Conservation (phyloP, 768 basidiomycete species). For the Mycena amicta region DNA sequence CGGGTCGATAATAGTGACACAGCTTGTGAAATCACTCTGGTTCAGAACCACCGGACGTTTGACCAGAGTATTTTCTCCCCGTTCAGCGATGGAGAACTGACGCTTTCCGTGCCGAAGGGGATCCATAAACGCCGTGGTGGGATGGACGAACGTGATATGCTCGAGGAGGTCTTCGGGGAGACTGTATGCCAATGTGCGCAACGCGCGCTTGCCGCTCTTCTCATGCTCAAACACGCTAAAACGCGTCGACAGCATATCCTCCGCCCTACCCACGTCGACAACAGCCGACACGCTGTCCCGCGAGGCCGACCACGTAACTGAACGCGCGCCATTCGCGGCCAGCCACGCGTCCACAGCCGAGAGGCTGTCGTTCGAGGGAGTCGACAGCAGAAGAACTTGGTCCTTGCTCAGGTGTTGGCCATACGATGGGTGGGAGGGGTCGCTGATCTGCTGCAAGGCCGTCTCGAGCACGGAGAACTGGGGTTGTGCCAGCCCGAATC, state of each 20-base stretch:
- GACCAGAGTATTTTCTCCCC: background rate
- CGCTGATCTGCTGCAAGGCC: conserved; percentile 34
- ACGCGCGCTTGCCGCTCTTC: conserved; percentile 32
- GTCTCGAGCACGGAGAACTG: conserved; percentile 33
- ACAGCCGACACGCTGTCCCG: conserved; percentile 49
- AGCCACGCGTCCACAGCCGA: conserved; percentile 18
- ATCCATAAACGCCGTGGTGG: conserved; percentile 37
- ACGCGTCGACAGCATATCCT: conserved; percentile 53
- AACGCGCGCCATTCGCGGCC: conserved; percentile 16
- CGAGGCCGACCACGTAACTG: conserved; percentile 42
- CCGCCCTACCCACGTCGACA: conserved; percentile 44
- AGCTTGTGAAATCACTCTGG: conserved; percentile 33
- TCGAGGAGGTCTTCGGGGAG: conserved; percentile 34
- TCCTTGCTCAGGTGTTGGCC: conserved; percentile 43
- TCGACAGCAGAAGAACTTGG: conserved; percentile 45
- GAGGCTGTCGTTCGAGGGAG: conserved; percentile 38
- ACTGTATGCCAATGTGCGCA: conserved; percentile 43
- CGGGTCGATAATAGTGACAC: conserved; percentile 35
- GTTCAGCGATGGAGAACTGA: conserved; percentile 30
- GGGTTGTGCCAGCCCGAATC: conserved; percentile 38
- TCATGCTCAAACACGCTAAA: conserved; percentile 35
- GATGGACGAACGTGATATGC: conserved; percentile 43
- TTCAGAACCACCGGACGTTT: conserved; percentile 13
- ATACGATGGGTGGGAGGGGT: conserved; percentile 36
- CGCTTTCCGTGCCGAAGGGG: conserved; percentile 28